Conservation (phyloP, 495 filamentous ascomycete genomes). For the Aspergillus egyptiacus region DNA sequence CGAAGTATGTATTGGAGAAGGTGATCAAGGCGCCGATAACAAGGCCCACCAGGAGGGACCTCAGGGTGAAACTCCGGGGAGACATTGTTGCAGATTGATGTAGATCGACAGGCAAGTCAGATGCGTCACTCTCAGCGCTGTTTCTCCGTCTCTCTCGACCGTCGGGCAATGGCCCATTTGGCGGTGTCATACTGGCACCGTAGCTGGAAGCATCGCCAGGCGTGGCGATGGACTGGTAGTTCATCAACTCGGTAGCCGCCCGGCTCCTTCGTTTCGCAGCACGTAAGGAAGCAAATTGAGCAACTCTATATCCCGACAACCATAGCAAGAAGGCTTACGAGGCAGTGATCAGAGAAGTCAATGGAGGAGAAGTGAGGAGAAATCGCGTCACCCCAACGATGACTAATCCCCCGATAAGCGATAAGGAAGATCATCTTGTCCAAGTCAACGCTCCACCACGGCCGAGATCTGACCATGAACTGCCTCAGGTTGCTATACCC, state of each 20-base stretch:
- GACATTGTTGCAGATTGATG: conserved; percentile 18
- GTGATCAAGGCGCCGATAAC: conserved; percentile 82
- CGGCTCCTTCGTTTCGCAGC: neutral
- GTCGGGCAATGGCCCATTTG: neutral
- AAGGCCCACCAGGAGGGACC: conserved; percentile 74
- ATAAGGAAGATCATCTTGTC: neutral
- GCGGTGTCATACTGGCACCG: conserved; percentile 8
- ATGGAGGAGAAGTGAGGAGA: neutral
- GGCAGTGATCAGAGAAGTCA: too few species aligned
- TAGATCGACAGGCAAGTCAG: too few species aligned
- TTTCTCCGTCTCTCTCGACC: conserved; percentile 1
- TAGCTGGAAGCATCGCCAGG: conserved; percentile 23
- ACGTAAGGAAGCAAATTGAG: neutral
- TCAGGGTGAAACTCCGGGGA: conserved; percentile 64
- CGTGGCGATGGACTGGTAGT: conserved; percentile 37
- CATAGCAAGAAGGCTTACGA: neutral
- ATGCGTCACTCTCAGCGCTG: neutral
- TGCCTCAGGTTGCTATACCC: too few species aligned
- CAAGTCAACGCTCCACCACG: neutral
- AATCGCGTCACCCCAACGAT: neutral
- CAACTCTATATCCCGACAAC: neutral
- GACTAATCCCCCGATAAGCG: conserved; percentile 1
- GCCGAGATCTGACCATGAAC: conserved; percentile 1
- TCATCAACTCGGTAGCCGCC: conserved; percentile 21
- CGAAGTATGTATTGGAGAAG: conserved; percentile 97